Evolutionary conservation across 2,329 filamentous ascomycete genomes (phyloP).

Genomic region (Claviceps maximensis): DNA sequence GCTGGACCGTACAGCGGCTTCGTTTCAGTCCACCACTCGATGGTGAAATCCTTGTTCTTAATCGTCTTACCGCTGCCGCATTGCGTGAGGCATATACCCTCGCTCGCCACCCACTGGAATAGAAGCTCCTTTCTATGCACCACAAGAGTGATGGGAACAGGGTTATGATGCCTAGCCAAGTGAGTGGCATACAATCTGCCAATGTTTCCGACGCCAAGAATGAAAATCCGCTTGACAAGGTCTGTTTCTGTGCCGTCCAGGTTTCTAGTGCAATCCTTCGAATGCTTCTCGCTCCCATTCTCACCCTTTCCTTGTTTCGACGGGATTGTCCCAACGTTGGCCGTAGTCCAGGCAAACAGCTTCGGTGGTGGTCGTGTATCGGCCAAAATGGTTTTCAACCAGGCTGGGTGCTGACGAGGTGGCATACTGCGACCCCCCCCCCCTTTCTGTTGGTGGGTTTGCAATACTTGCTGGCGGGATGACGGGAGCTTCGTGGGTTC

Average conservation of each 20-base stretch:
- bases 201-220: constrained; percentile 71
- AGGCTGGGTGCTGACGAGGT: constrained; percentile 10
- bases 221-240: constrained; percentile 45
- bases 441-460: neutral
- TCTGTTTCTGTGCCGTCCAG: constrained; percentile 3
- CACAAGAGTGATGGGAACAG: constrained; percentile 69
- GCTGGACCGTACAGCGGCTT: constrained; percentile 22
- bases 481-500: no score
- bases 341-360: constrained; percentile 24
- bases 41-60: constrained; percentile 27
- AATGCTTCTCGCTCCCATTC: neutral
- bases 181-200: constrained; percentile 67
- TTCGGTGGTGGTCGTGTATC: constrained; percentile 16
- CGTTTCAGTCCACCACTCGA: constrained; percentile 42
- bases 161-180: constrained; percentile 43
- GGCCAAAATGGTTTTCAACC: constrained; percentile 20
- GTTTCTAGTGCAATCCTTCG: neutral
- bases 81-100: constrained; percentile 31
- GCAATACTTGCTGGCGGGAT: neutral
- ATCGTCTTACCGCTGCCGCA: constrained; percentile 18
- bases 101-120: constrained; percentile 29
- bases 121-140: constrained; percentile 47
- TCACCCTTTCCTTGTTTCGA: neutral
- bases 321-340: constrained; percentile 14
- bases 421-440: neutral